phyloP scores from a whole-genome alignment of 306 rosid genomes.

The Hippophae tibetana region DNA sequence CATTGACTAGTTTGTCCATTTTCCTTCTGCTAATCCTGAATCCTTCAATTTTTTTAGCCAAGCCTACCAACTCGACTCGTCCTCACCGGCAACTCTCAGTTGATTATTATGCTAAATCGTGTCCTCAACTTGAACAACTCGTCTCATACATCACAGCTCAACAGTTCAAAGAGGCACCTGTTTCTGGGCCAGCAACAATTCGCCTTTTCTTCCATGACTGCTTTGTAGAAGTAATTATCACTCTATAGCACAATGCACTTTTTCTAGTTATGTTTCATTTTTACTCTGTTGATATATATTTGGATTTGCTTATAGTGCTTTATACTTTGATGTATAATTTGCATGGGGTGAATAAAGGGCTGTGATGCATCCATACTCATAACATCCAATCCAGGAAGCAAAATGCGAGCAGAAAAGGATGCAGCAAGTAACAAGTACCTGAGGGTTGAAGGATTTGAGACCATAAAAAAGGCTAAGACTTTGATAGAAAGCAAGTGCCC shows the following conservation, averaged over 20 bases:
- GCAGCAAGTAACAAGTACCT: constrained; percentile 65
- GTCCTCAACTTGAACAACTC: constrained; percentile 69
- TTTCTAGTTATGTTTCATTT: background rate
- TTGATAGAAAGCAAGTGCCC: constrained; percentile 79
- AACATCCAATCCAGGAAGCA: constrained; percentile 46
- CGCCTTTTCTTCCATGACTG: constrained; percentile 93
- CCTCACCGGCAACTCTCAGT: constrained; percentile 39
- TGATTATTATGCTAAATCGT: constrained; percentile 60
- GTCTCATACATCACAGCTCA: constrained; percentile 60
- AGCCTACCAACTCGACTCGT: constrained; percentile 13
- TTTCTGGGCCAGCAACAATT: constrained; percentile 83
- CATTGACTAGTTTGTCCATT: constrained; percentile 26
- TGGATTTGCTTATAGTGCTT: background rate
- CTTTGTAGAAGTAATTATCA: constrained; percentile 62
- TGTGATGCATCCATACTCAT: constrained; percentile 81
- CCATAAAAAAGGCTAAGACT: constrained; percentile 60
- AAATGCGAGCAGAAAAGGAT: constrained; percentile 59
- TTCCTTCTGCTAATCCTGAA: constrained; percentile 17
- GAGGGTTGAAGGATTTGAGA: constrained; percentile 62
- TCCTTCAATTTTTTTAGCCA: constrained; percentile 24
- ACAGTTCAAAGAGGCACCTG: constrained; percentile 73
- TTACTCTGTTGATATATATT: background rate
- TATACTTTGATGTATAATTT: background rate
- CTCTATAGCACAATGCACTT: constrained; percentile 9
- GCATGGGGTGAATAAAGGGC: constrained; percentile 39